Evolutionary conservation across 2,329 filamentous ascomycete genomes (phyloP), one percentile per base, ranked within the genome.

Genomic region (Colletotrichum falcatum): DNA sequence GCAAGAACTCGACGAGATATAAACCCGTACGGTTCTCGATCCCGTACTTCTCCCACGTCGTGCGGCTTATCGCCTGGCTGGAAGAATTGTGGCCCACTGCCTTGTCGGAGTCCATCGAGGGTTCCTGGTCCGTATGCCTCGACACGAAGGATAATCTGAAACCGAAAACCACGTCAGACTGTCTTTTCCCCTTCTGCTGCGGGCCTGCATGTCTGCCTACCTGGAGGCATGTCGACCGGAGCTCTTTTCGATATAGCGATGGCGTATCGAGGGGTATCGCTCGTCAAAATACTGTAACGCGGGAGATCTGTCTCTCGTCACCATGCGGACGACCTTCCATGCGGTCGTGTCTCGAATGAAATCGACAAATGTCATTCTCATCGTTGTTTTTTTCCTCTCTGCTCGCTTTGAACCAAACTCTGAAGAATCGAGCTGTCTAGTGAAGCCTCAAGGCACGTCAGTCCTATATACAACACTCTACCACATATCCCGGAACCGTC

Each of bases 271-370:
- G 1, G 68, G 68, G 23, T 68, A 53, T 28, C 68, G 58, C 30
- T 71, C 68, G 26, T 71, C 68, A 26, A 58, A 71, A 26, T 59
- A 68, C 30, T 71, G 68, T 33, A 71, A 71, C 20, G 61, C 58
- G 11, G 68, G 65, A 23, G 46, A 18, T n/a, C 48, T 35, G 4
- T 51, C 59, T 7, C 68, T 48, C 33, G 65, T 71, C 7, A 54
- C 64, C 14, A 67, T 26, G 12, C 68, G 68, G 16, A 60, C 26
- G 7, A 54, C 37, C 30, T 68, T 60, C 68, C 68, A 71, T 35
- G 53, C 68, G 9, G 56, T 48, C 16, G 68, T 71, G 26, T 71
- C 68, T 62, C 68, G 56, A 46, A 71, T 46, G 16, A 68, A 54
- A 18, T 71, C 68, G 59, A 53, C 44, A 37, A 71, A 68, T 23